A percentile compares a stretch with the other conserved stretches of the same genome.
Conservation (phyloP, 768 basidiomycete genomes). For the Phylloporus arenicola region DNA sequence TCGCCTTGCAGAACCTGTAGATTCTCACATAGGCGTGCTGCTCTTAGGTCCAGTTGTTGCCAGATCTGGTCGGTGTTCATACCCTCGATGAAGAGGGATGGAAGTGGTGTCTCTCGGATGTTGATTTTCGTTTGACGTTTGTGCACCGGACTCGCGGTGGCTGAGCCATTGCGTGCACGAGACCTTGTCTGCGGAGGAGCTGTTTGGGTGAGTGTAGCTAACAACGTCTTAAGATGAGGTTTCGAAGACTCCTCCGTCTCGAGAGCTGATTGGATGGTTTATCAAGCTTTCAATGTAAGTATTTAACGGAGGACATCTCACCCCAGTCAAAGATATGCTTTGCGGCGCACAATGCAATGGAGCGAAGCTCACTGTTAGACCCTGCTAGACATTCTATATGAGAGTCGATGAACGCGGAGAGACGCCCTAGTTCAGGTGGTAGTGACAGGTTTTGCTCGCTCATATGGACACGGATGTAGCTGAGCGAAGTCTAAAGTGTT, state of each 20-base stretch:
- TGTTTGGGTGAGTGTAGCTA: conserved; percentile 62
- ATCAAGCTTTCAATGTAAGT: neutral
- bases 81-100: conserved; percentile 66
- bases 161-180: conserved; percentile 39
- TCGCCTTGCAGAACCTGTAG: conserved; percentile 62
- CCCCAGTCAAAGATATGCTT: conserved; percentile 76
- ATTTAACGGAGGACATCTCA: conserved; percentile 31
- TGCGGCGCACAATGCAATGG: conserved; percentile 58
- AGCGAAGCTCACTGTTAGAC: conserved; percentile 48
- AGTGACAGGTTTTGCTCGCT: conserved; percentile 18
- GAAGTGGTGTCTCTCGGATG: conserved; percentile 64
- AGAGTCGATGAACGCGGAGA: conserved; percentile 53
- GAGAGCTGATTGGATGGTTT: conserved; percentile 43
- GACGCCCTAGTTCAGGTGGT: conserved; percentile 40
- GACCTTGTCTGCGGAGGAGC: conserved; percentile 74
- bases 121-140: conserved; percentile 29
- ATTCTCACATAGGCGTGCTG: conserved; percentile 62
- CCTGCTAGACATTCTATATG: conserved; percentile 51
- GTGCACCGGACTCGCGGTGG: conserved; percentile 28
- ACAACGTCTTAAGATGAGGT: conserved; percentile 57
- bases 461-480: conserved; percentile 7
- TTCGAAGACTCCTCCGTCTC: conserved; percentile 61
- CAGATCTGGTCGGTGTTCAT: conserved; percentile 88
- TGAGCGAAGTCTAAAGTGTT: conserved; percentile 3
- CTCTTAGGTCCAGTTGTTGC: conserved; percentile 86